Evolutionary conservation across 2,329 filamentous ascomycete genomes (phyloP), one percentile per base, ranked within the genome.

Genomic region (Plectosphaerella plurivora): DNA sequence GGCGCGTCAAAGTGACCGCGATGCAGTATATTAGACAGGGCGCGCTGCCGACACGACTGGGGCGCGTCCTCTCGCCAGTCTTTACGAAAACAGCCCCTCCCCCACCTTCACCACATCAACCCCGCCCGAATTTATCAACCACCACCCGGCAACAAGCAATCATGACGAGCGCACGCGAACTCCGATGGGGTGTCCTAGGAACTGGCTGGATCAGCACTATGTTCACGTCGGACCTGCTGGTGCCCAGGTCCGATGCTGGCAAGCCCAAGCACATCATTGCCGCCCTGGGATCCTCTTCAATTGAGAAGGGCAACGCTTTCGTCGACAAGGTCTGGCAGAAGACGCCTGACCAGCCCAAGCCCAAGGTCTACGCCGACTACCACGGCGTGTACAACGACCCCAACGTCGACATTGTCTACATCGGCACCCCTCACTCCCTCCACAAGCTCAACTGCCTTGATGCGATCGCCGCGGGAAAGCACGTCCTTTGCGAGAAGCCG

Each of bases 401-500:
- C 0, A 55, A 67, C 5, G 72, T 76, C 28, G 73, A 77, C 51
- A 66, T 73, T n/a, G 62, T 77, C 46, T 76, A 77, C 56, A 71
- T 76, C 39, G 73, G 72, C 33, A 74, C 69, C 5, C 74, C 74
- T 0, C 72, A 76, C 54, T 66, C 65, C 22, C 71, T 75, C 48
- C 74, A 77, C 59, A 70, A 69, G 55, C 62, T 68, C 24, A 70
- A 73, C 51, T 73, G 69, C 28, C 67, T 76, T 2, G 70, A 72
- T 28, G 73, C 73, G 0, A 76, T 76, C 18, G 60, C 59, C 0
- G 64, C 65, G 1, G 71, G 73, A 2, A 77, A 77, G 55, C 63
- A 75, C 36, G 64, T 76, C 0, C 62, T 77, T 0, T 77, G 74
- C 54, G 73, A 76, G 53, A 77, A 77, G 56, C 61, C 74, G 0